phyloP scores from a whole-genome alignment of 2,329 filamentous ascomycete species.

The Aspergillus ibericus region DNA sequence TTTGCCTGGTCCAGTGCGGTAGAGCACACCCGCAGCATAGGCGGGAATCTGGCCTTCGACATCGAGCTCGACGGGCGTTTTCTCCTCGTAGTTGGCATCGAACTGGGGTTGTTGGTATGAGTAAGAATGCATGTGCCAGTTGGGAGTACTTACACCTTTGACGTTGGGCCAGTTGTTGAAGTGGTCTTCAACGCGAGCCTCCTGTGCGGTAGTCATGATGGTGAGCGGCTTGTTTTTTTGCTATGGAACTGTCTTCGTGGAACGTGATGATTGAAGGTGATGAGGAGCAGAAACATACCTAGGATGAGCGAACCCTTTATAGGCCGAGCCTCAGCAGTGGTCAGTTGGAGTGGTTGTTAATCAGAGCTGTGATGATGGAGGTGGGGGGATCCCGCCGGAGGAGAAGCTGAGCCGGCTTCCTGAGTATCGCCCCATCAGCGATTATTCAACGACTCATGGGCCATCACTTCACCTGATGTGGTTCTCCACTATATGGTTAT shows the following conservation, averaged over 20 bases:
- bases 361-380: too few relatives aligned
- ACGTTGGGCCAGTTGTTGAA: constrained; percentile 55
- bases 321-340: not conserved
- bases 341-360: not conserved
- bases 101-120: constrained; percentile 53
- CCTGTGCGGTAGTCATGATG: constrained; percentile 1
- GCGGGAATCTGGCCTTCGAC: constrained; percentile 67
- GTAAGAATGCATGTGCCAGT: not conserved
- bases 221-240: too few relatives aligned
- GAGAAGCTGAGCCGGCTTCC: not conserved
- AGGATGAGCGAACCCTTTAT: not conserved
- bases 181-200: constrained; percentile 6
- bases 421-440: not conserved
- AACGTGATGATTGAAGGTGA: not conserved
- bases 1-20: constrained; percentile 71
- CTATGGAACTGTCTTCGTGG: too few relatives aligned
- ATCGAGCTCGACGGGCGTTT: constrained; percentile 61
- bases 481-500: too few relatives aligned
- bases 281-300: not conserved
- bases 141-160: constrained; percentile 44
- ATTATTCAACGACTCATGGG: too few relatives aligned
- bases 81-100: constrained; percentile 65
- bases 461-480: too few relatives aligned
- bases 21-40: constrained; percentile 71
- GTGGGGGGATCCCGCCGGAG: constrained; percentile 6